A percentile compares a stretch with the other conserved stretches of the same genome.
Evolutionary conservation across 805 yeast species (phyloP).

Genomic region (Citeromyces matritensis): DNA sequence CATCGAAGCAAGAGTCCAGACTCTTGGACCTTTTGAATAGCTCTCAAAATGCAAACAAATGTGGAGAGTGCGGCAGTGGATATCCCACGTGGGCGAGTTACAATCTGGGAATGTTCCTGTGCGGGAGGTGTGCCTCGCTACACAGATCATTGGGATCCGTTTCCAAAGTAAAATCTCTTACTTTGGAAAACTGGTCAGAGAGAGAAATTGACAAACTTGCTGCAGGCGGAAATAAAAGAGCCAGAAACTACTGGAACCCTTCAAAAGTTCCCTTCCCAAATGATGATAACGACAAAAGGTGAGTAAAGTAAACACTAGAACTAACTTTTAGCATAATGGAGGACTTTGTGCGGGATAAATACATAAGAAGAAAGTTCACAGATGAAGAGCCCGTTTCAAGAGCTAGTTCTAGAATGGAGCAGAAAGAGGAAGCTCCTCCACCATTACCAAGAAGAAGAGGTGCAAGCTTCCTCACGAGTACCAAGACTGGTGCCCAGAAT

Average conservation of each 20-base stretch:
- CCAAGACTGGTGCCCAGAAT: constrained; percentile 16
- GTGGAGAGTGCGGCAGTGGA: constrained; percentile 64
- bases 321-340: constrained; percentile 21
- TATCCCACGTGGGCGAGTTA: constrained; percentile 45
- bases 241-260: constrained; percentile 53
- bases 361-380: constrained; percentile 45
- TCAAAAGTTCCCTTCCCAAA: constrained; percentile 53
- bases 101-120: constrained; percentile 53
- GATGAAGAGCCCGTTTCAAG: constrained; percentile 17
- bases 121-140: constrained; percentile 75
- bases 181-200: constrained; percentile 55
- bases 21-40: constrained; percentile 46
- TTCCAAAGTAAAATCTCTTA: constrained; percentile 56
- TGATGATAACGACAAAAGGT: constrained; percentile 53
- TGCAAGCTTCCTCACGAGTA: constrained; percentile 13
- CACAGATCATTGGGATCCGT: constrained; percentile 53
- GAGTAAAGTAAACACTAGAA: background rate
- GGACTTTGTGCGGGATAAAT: constrained; percentile 50
- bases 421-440: constrained; percentile 29
- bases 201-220: constrained; percentile 31
- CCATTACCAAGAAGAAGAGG: constrained; percentile 23
- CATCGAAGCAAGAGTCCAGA: constrained; percentile 11
- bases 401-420: constrained; percentile 5
- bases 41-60: constrained; percentile 45
- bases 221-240: constrained; percentile 46